Conservation (phyloP, 179 eudicot species). For the Carnegiea gigantea region DNA sequence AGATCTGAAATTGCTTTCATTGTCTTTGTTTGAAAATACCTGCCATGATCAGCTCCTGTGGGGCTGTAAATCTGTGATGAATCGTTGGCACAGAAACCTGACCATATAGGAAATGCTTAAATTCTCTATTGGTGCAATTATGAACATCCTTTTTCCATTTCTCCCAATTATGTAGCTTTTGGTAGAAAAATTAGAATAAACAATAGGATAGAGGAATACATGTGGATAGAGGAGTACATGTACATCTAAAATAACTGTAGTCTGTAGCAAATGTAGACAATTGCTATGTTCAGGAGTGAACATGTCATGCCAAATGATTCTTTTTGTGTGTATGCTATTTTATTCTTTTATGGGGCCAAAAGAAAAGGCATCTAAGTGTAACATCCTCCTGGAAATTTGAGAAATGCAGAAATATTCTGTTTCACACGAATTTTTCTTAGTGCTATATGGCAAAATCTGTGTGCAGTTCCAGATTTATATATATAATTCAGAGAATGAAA, state of each 20-base stretch:
- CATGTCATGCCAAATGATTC: slow-evolving; percentile 18
- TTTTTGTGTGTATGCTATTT: background rate
- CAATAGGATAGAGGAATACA: background rate
- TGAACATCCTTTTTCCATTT: background rate
- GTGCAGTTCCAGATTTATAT: background rate
- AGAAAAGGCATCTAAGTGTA: background rate
- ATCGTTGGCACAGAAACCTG: background rate
- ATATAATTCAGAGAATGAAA: background rate
- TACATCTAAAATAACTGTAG: background rate
- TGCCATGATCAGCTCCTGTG: background rate
- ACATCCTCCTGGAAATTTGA: slow-evolving; percentile 6
- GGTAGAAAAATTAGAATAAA: slow-evolving; percentile 2
- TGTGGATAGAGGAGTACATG: background rate
- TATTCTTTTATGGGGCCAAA: background rate
- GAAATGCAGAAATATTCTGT: background rate
- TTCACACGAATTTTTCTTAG: background rate
- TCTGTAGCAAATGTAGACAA: slow-evolving; percentile 23
- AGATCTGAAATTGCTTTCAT: background rate
- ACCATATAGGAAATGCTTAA: background rate
- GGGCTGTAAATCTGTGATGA: background rate
- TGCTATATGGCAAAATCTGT: background rate
- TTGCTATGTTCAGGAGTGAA: slow-evolving; percentile 23
- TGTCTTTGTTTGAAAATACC: too few species aligned
- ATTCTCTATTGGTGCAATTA: background rate
- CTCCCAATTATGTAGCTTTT: background rate